These are phyloP conservation scores for Marsdenia floribunda DNA, from an alignment of 257 asterid genomes.

Conservation along the genomic window DNA sequence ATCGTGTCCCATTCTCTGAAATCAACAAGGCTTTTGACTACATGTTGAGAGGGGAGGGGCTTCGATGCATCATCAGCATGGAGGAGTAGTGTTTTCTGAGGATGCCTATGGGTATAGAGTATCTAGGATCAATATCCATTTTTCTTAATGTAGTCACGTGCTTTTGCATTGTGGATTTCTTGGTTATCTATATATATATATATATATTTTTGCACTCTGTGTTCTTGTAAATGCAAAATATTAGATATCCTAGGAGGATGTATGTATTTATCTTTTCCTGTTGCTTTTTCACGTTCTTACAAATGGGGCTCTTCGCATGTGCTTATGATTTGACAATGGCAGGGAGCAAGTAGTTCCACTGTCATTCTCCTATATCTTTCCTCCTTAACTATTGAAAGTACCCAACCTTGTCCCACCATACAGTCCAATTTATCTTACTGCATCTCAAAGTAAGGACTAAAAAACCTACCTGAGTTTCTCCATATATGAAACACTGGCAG, in stretches of 20 bases:
- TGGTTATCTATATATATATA: too few species aligned
- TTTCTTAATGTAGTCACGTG: not conserved
- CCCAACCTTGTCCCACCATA: not conserved
- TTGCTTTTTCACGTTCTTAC: not conserved
- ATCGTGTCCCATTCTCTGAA: conserved; percentile 20
- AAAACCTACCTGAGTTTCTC: not conserved
- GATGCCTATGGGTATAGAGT: not conserved
- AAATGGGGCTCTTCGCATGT: not conserved
- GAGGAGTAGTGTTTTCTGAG: conserved; percentile 10
- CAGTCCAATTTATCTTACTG: not conserved
- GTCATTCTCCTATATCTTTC: not conserved
- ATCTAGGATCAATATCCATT: not conserved
- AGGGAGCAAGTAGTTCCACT: not conserved
- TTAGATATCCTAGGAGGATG: not conserved
- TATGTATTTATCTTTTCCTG: not conserved
- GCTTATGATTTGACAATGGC: not conserved
- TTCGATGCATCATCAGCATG: conserved; percentile 26
- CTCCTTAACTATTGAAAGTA: not conserved
- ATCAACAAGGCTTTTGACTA: conserved; percentile 24
- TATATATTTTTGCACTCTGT: not conserved
- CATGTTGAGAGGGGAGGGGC: conserved; percentile 24
- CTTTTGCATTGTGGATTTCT: not conserved
- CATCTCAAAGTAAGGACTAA: not conserved
- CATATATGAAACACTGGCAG: not conserved
- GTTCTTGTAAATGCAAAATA: not conserved